These are phyloP conservation scores for Suhomyces emberorum DNA, from an alignment of 805 yeast species.

Conservation along the genomic window DNA sequence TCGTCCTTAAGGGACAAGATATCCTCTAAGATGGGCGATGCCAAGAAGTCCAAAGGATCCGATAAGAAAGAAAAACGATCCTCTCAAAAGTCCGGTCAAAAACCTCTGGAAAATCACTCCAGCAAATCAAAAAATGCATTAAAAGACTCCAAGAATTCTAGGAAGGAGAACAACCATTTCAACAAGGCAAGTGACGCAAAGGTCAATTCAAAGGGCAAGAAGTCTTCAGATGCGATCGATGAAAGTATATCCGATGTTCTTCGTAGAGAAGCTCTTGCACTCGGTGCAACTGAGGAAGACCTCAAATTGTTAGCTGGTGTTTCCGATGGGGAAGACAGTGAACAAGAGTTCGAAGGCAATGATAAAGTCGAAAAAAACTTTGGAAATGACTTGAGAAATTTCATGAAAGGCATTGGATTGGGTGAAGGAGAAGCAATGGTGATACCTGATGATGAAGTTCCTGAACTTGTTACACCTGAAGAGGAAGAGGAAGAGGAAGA, in stretches of 20 bases:
- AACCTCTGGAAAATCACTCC: neutral
- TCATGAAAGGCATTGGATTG: conserved; percentile 69
- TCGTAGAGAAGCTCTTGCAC: conserved; percentile 69
- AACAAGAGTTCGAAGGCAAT: conserved; percentile 48
- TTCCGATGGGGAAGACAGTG: conserved; percentile 50
- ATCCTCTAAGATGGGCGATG: conserved; percentile 12
- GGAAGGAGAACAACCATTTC: neutral
- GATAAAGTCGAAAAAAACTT: conserved; percentile 42
- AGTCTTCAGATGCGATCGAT: neutral
- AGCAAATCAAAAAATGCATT: conserved; percentile 1
- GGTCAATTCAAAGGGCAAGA: neutral
- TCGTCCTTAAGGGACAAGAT: conserved; percentile 66
- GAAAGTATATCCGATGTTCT: conserved; percentile 30
- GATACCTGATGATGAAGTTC: conserved; percentile 18
- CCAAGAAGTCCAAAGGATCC: conserved; percentile 7
- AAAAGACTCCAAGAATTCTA: neutral
- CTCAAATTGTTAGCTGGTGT: conserved; percentile 58
- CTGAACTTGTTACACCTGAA: conserved; percentile 10
- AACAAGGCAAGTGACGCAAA: too few relatives aligned
- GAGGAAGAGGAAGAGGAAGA: conserved; percentile 15
- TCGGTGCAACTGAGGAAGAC: conserved; percentile 89
- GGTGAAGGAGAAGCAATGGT: conserved; percentile 33
- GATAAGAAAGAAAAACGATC: conserved; percentile 8
- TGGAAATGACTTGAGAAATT: conserved; percentile 52
- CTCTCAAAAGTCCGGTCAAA: conserved; percentile 6